A percentile compares a stretch with the other conserved stretches of the same genome.
Conservation (phyloP, 805 yeast genomes). For the Nadsonia fulvescens region DNA sequence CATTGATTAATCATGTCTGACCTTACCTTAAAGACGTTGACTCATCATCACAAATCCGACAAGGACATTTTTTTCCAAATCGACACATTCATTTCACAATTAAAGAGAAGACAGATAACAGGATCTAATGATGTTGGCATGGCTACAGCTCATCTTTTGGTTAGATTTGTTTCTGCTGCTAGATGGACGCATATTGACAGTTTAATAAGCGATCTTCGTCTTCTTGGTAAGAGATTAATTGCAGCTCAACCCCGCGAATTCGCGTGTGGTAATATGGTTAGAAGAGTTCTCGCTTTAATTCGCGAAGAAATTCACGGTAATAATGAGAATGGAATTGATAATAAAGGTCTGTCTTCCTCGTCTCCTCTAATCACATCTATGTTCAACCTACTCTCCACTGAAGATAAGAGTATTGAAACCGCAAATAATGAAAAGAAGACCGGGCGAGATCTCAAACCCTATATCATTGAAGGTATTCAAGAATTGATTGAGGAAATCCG, state of each 20-base stretch:
- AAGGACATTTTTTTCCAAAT: too few relatives aligned
- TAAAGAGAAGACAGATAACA: slow-evolving; percentile 68
- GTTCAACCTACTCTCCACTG: slow-evolving; percentile 61
- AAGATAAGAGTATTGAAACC: slow-evolving; percentile 10
- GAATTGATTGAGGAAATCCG: slow-evolving; percentile 84
- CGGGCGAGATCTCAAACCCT: slow-evolving; percentile 63
- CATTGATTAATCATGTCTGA: too few relatives aligned
- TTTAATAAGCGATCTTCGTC: slow-evolving; percentile 51
- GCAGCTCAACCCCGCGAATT: slow-evolving; percentile 81
- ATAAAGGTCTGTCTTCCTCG: slow-evolving; percentile 7
- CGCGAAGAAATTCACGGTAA: slow-evolving; percentile 66
- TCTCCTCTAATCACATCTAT: slow-evolving; percentile 58
- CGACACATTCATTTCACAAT: too few relatives aligned
- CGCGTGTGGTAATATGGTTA: slow-evolving; percentile 74
- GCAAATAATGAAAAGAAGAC: slow-evolving; percentile 11
- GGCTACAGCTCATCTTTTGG: slow-evolving; percentile 70
- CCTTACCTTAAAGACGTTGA: too few relatives aligned
- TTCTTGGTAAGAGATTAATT: slow-evolving; percentile 45
- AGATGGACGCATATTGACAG: slow-evolving; percentile 72
- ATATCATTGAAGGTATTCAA: slow-evolving; percentile 79
- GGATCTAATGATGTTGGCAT: slow-evolving; percentile 75
- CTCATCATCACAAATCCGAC: too few relatives aligned
- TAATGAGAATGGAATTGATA: slow-evolving; percentile 13
- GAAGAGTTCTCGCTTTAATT: slow-evolving; percentile 72
- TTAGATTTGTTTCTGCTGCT: slow-evolving; percentile 76